Evolutionary conservation across 2,329 filamentous ascomycete species (phyloP).

Genomic region (Aspergillus fijiensis): DNA sequence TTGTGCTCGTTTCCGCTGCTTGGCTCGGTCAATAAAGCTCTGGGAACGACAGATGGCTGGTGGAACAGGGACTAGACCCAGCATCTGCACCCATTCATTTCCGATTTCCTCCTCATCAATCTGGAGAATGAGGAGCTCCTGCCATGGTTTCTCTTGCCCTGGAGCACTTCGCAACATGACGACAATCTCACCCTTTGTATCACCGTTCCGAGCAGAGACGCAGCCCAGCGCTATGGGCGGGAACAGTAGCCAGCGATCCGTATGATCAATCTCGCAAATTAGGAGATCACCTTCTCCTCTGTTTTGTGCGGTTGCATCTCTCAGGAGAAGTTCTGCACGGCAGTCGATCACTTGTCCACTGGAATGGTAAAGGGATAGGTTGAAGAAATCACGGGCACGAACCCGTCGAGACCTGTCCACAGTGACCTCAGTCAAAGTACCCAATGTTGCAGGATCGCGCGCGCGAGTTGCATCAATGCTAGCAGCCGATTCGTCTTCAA

Average conservation of each 20-base stretch:
- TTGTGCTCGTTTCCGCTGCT: slow-evolving; percentile 34
- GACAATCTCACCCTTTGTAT: slow-evolving; percentile 70
- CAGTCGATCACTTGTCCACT: slow-evolving; percentile 88
- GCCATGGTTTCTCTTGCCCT: slow-evolving; percentile 67
- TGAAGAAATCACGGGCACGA: slow-evolving; percentile 84
- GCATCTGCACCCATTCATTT: slow-evolving; percentile 82
- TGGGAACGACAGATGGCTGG: slow-evolving; percentile 57
- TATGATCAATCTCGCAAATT: slow-evolving; percentile 81
- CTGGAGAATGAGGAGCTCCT: slow-evolving; percentile 75
- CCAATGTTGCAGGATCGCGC: slow-evolving; percentile 75
- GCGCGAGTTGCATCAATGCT: slow-evolving; percentile 78
- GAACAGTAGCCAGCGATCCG: slow-evolving; percentile 81
- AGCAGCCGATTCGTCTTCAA: slow-evolving; percentile 83
- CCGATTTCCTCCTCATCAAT: slow-evolving; percentile 75
- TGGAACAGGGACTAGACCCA: slow-evolving; percentile 66
- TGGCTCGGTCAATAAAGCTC: slow-evolving; percentile 51
- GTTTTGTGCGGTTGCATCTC: slow-evolving; percentile 71
- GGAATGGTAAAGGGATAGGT: slow-evolving; percentile 79
- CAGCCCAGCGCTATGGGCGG: slow-evolving; percentile 74
- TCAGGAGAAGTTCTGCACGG: slow-evolving; percentile 79
- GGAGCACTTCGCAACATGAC: slow-evolving; percentile 80
- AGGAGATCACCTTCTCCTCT: slow-evolving; percentile 78
- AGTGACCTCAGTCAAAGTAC: slow-evolving; percentile 65
- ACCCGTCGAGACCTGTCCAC: slow-evolving; percentile 81
- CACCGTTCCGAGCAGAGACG: slow-evolving; percentile 77